Base-by-base conservation (phyloP, 2,329 filamentous ascomycete genomes). In the Trichoderma sp. region DNA sequence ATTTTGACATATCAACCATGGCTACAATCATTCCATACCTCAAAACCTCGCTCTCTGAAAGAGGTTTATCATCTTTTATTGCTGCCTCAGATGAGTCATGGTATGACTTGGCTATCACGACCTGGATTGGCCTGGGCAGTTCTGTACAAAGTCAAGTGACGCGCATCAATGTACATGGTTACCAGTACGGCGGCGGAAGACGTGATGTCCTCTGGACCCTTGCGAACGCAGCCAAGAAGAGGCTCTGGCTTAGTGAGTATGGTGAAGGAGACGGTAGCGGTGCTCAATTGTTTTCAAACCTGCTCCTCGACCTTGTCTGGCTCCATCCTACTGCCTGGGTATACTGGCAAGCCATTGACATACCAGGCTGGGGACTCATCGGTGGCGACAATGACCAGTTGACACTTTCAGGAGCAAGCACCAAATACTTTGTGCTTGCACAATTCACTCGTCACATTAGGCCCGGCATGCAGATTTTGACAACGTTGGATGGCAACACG, bases 301-400 rank as follows among this genome's bases (percentile, higher is more conserved):
- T 65, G 24, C 49, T 65, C 26, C 61, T 65, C 26, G 61, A 65
- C 8, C 43, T 65, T n/a, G 55, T 51, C 1, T 65, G 61, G 61
- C 61, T 65, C 5, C 61, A 65, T 8, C 61, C 61, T 30, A 65
- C 61, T 21, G 61, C 61, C 21, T 65, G 61, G 61, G 61, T 65
- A 5, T 65, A 65, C 51, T 65, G 61, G 61, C 61, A 65, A 26
- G 61, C 61, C 13, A 65, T 65, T 32, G 61, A 65, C 10, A 16
- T 14, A 18, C 28, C 61, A 4, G 61, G 61, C 4, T 65, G 61
- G 61, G 61, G 61, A 24, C 61, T 65, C 51, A 55, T 65, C 18
- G 34, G 30, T 13, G 61, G 61, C 24, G 61, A 65, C 16, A 65
- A 65, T 6, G 61, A 65, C 5, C 30, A 16, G 51, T 55, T 65